These are phyloP conservation scores for Sphagnum fallax DNA, from an alignment of 228 moss, liverwort and hornwort species.

Conservation along the genomic window DNA sequence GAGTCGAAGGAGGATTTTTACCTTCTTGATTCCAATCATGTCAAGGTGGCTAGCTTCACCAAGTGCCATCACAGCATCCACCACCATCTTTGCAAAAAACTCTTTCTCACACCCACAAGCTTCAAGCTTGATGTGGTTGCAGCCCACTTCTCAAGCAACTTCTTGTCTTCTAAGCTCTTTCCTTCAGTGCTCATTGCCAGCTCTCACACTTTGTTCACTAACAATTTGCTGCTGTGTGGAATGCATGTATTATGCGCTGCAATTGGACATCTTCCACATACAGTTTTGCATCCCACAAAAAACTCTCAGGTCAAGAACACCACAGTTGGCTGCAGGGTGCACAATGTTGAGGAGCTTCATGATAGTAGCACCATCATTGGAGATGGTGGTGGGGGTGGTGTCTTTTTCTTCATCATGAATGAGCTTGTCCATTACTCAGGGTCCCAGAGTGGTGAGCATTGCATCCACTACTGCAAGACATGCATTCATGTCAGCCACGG, in stretches of 20 bases:
- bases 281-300: conserved; percentile 84
- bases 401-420: conserved; percentile 78
- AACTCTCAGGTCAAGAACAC: conserved; percentile 94
- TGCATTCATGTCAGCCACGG: conserved; percentile 98
- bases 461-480: conserved; percentile 97
- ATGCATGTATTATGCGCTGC: conserved; percentile 80
- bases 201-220: conserved; percentile 72
- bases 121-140: conserved; percentile 89
- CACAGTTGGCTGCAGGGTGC: conserved; percentile 96
- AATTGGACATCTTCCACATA: conserved; percentile 97
- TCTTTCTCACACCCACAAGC: conserved; percentile 94
- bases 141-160: conserved; percentile 90
- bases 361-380: conserved; percentile 98
- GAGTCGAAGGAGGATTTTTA: conserved; percentile 3
- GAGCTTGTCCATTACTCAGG: conserved; percentile 97
- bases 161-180: conserved; percentile 83
- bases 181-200: conserved; percentile 93
- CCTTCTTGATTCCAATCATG: conserved; percentile 98
- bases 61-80: conserved; percentile 83
- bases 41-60: conserved; percentile 77
- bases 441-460: conserved; percentile 82
- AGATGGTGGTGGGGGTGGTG: conserved; percentile 53
- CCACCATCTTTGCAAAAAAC: conserved; percentile 97
- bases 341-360: conserved; percentile 99
- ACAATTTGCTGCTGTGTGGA: conserved; percentile 70